Evolutionary conservation across 768 basidiomycete genomes (phyloP).

Genomic region (Leccinum olivaceopallidum): DNA sequence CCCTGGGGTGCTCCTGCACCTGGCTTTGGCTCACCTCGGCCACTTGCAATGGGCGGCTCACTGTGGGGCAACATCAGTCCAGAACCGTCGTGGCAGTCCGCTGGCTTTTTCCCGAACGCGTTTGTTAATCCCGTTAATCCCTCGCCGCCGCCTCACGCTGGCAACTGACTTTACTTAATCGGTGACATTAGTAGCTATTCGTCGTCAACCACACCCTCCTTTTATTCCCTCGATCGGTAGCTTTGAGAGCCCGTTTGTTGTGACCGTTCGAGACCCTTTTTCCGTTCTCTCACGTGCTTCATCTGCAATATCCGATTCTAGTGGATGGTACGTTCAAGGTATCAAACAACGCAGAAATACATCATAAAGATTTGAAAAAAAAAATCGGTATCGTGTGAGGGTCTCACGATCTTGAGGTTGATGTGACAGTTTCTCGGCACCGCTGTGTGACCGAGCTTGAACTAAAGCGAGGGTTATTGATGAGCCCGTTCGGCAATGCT

Average conservation of each 20-base stretch:
- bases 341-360: conserved; percentile 35
- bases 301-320: conserved; percentile 25
- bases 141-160: conserved; percentile 46
- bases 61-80: conserved; percentile 45
- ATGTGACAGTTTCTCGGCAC: not conserved
- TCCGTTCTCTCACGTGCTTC: conserved; percentile 22
- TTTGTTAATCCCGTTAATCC: conserved; percentile 50
- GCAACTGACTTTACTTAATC: conserved; percentile 31
- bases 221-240: not conserved
- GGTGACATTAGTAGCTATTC: conserved; percentile 15
- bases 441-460: too few species aligned
- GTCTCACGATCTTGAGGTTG: not conserved
- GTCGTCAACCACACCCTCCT: not conserved
- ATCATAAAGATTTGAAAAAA: conserved; percentile 38
- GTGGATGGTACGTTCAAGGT: conserved; percentile 21
- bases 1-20: conserved; percentile 49
- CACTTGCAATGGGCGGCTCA: conserved; percentile 35
- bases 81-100: conserved; percentile 51
- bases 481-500: too few species aligned
- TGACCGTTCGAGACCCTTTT: conserved; percentile 12
- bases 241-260: not conserved
- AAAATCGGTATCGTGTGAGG: not conserved
- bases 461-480: too few species aligned
- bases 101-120: conserved; percentile 47
- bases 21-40: conserved; percentile 36